A percentile compares a stretch with the other conserved stretches of the same genome.
These are phyloP conservation scores for Amborella trichopoda DNA, from an alignment of 164 flowering plant genomes.

Conservation along the genomic window DNA sequence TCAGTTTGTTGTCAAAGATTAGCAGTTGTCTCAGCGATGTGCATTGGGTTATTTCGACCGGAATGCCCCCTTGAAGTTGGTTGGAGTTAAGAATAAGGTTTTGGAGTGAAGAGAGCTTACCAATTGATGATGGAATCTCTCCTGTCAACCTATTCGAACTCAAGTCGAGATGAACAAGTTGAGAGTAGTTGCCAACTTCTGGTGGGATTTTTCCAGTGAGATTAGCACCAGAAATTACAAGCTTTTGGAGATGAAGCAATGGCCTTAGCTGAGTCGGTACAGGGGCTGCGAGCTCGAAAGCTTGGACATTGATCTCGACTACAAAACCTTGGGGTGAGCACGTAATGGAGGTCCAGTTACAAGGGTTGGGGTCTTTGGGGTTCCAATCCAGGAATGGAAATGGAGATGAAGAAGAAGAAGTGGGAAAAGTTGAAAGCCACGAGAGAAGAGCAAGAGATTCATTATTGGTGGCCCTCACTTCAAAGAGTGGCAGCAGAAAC, in stretches of 20 bases:
- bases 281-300: conserved; percentile 31
- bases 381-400: conserved; percentile 32
- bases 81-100: conserved; percentile 57
- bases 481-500: background rate
- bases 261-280: conserved; percentile 42
- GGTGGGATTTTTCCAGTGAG: conserved; percentile 67
- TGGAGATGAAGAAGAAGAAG: conserved; percentile 6
- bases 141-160: conserved; percentile 63
- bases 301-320: conserved; percentile 29
- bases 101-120: conserved; percentile 41
- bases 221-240: conserved; percentile 63
- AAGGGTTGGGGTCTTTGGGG: conserved; percentile 27
- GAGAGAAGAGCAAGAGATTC: conserved; percentile 34
- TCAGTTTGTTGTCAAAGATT: conserved; percentile 48
- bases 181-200: conserved; percentile 32
- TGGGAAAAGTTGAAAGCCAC: conserved; percentile 3
- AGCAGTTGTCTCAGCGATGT: conserved; percentile 28
- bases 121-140: conserved; percentile 41
- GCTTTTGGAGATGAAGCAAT: conserved; percentile 28
- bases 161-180: conserved; percentile 38
- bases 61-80: conserved; percentile 66
- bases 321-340: conserved; percentile 33
- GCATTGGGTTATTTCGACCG: conserved; percentile 44
- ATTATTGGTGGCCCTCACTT: conserved; percentile 11
- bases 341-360: conserved; percentile 46